Evolutionary conservation across 768 basidiomycete genomes (phyloP).

Genomic region (Leucosporidium yakuticum): DNA sequence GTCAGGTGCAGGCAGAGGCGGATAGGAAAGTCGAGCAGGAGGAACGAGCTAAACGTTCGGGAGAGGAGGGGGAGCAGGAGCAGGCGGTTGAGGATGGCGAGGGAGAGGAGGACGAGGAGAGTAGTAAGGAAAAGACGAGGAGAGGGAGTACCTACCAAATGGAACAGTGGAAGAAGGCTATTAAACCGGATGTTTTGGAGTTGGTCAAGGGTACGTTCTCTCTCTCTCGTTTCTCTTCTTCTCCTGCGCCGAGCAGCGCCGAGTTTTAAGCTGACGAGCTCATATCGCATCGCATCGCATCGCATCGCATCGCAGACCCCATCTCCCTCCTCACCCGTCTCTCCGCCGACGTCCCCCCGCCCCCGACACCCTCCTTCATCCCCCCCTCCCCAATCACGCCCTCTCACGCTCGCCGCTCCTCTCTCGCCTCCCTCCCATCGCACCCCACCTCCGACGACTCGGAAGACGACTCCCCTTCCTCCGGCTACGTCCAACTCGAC

Average conservation of each 20-base stretch:
- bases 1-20: slow-evolving; percentile 13
- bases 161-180: slow-evolving; percentile 41
- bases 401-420: background rate
- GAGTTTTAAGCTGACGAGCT: slow-evolving; percentile 25
- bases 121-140: background rate
- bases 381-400: slow-evolving; percentile 46
- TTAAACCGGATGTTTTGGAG: slow-evolving; percentile 65
- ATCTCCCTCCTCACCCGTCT: slow-evolving; percentile 33
- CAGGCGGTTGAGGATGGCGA: background rate
- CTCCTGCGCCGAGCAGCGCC: slow-evolving; percentile 14
- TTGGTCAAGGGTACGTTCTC: slow-evolving; percentile 70
- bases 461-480: slow-evolving; percentile 7
- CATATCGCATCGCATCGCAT: slow-evolving; percentile 31
- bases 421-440: background rate
- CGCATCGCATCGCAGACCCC: slow-evolving; percentile 29
- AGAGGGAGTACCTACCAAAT: background rate
- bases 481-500: slow-evolving; percentile 23
- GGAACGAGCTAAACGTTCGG: no score
- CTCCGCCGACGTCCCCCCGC: slow-evolving; percentile 38
- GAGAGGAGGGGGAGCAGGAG: slow-evolving; percentile 15
- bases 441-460: background rate
- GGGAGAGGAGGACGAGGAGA: background rate
- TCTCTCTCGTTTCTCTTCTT: background rate
- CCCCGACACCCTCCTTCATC: slow-evolving; percentile 58
- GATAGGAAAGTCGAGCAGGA: background rate